Evolutionary conservation across 2,329 filamentous ascomycete genomes (phyloP).

Genomic region (Colletotrichum liaoningense): DNA sequence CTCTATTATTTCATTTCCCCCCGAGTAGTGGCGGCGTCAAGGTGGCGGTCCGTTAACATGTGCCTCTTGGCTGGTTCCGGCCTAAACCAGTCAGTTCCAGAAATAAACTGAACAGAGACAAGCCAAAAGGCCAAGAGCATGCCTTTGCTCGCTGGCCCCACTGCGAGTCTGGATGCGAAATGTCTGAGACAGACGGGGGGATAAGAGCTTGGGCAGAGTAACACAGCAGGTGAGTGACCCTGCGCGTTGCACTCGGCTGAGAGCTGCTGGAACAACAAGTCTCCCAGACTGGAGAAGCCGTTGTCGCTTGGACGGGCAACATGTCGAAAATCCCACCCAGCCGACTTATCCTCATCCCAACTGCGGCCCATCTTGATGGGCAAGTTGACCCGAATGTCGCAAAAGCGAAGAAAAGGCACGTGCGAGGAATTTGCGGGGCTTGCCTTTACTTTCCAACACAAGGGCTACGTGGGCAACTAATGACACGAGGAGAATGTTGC

Average conservation of each 20-base stretch:
- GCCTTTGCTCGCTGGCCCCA: background rate
- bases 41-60: background rate
- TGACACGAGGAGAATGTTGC: background rate
- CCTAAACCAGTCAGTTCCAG: background rate
- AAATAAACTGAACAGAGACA: background rate
- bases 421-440: conserved; percentile 6
- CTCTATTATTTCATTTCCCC: background rate
- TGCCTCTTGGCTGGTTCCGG: background rate
- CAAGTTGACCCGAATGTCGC: background rate
- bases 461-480: background rate
- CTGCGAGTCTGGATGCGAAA: background rate
- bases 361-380: background rate
- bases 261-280: background rate
- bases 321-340: background rate
- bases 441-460: background rate
- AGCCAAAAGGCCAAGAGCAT: background rate
- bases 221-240: background rate
- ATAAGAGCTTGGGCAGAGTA: background rate
- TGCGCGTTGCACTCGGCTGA: background rate
- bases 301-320: background rate
- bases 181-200: background rate
- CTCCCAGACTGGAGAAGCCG: background rate
- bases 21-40: background rate
- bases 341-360: background rate
- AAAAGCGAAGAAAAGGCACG: background rate